Percentiles rank a stretch among this genome's conserved stretches.
phyloP scores from a whole-genome alignment of 805 yeast species.

The Candida parachauliodes region DNA sequence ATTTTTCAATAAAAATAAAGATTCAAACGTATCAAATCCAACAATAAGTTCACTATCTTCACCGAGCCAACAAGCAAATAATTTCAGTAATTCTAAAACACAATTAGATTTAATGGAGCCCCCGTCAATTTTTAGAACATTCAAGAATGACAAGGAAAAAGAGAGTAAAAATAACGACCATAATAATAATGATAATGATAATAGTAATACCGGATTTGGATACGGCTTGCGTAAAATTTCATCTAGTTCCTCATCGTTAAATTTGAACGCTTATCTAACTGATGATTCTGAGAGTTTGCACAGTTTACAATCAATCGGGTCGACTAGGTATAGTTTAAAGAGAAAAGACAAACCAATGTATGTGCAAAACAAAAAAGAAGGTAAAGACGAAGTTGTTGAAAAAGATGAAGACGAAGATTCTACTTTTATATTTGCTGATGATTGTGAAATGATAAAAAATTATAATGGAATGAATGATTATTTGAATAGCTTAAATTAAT shows the following conservation, averaged over 20 bases:
- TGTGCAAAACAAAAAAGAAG: too few relatives aligned
- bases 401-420: conserved; percentile 8
- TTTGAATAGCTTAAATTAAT: conserved; percentile 12
- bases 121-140: conserved; percentile 26
- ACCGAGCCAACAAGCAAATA: conserved; percentile 5
- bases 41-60: conserved; percentile 32
- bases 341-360: too few relatives aligned
- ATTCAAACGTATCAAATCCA: conserved; percentile 11
- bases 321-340: conserved; percentile 4
- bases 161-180: background rate
- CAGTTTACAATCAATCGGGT: conserved; percentile 1
- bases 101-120: conserved; percentile 32
- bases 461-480: conserved; percentile 15
- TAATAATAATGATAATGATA: background rate
- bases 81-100: conserved; percentile 6
- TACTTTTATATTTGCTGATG: conserved; percentile 13
- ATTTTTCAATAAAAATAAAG: conserved; percentile 26
- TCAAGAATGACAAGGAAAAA: background rate
- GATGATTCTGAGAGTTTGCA: conserved; percentile 22
- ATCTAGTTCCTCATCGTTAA: conserved; percentile 38
- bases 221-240: conserved; percentile 29
- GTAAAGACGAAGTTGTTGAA: background rate
- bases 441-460: conserved; percentile 7
- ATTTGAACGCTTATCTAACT: conserved; percentile 40
- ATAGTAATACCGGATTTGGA: conserved; percentile 10